These are phyloP conservation scores for Calycina herbarum DNA, from an alignment of 2,329 filamentous ascomycete genomes.

Conservation along the genomic window DNA sequence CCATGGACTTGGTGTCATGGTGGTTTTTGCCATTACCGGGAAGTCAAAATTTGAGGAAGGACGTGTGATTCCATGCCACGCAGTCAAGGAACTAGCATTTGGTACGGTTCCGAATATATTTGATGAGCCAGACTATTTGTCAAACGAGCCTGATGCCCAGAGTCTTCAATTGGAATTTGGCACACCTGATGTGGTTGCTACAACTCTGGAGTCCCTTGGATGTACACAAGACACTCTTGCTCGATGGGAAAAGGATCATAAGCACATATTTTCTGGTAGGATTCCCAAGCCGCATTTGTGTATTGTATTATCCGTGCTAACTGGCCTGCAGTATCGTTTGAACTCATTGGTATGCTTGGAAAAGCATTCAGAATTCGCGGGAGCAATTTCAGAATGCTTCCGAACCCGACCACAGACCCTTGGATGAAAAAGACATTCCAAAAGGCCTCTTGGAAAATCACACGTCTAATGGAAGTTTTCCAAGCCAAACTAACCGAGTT, in stretches of 20 bases:
- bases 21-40: conserved; percentile 53
- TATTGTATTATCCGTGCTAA: neutral
- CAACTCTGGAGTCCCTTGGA: conserved; percentile 53
- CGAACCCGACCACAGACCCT: conserved; percentile 55
- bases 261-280: conserved; percentile 36
- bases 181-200: conserved; percentile 49
- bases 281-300: too few relatives aligned
- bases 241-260: conserved; percentile 39
- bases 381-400: conserved; percentile 53
- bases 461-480: conserved; percentile 33
- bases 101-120: conserved; percentile 58
- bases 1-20: conserved; percentile 54
- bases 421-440: conserved; percentile 46
- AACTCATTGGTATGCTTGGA: conserved; percentile 59
- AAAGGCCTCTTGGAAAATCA: conserved; percentile 35
- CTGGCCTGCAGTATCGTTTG: conserved; percentile 48
- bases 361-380: conserved; percentile 50
- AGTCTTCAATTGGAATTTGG: conserved; percentile 48
- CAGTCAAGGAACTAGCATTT: conserved; percentile 56
- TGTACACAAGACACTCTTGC: conserved; percentile 54
- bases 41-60: conserved; percentile 49
- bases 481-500: conserved; percentile 28
- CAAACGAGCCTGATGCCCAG: conserved; percentile 36
- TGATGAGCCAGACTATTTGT: conserved; percentile 42
- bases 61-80: conserved; percentile 53